A percentile compares a stretch with the other conserved stretches of the same genome.
phyloP scores from a whole-genome alignment of 371 early-diverging fungal genomes.

The Coemansia sp. region DNA sequence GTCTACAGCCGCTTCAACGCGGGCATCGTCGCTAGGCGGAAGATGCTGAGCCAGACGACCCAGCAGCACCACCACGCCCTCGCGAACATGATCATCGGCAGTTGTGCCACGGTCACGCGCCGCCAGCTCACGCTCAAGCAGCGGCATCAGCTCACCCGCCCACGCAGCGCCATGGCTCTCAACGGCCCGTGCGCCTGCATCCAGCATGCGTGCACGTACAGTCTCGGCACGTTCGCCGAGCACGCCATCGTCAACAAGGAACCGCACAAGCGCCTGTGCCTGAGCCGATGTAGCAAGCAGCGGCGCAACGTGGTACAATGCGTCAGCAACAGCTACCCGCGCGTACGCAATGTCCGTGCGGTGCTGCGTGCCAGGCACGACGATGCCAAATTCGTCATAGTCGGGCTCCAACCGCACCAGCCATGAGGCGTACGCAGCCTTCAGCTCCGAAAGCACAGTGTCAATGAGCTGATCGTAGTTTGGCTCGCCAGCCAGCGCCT shows the following conservation, averaged over 20 bases:
- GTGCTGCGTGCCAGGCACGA: slow-evolving; percentile 81
- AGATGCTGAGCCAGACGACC: slow-evolving; percentile 90
- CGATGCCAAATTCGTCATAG: slow-evolving; percentile 88
- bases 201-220: slow-evolving; percentile 84
- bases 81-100: slow-evolving; percentile 78
- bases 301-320: slow-evolving; percentile 71
- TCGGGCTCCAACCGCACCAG: slow-evolving; percentile 81
- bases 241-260: slow-evolving; percentile 80
- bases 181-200: slow-evolving; percentile 80
- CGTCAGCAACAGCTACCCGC: slow-evolving; percentile 78
- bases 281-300: slow-evolving; percentile 58
- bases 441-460: slow-evolving; percentile 15
- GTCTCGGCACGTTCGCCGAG: slow-evolving; percentile 80
- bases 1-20: slow-evolving; percentile 78
- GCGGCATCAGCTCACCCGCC: slow-evolving; percentile 66
- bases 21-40: slow-evolving; percentile 61
- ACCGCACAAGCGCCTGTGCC: slow-evolving; percentile 64
- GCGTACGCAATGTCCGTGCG: slow-evolving; percentile 80
- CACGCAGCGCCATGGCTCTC: slow-evolving; percentile 71
- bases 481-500: slow-evolving; percentile 18
- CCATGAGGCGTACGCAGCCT: slow-evolving; percentile 51
- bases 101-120: slow-evolving; percentile 52
- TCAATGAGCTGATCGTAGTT: slow-evolving; percentile 7
- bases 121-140: slow-evolving; percentile 75
- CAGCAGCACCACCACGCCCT: slow-evolving; percentile 87